Base-by-base conservation (phyloP, 108 stramenopile genomes). In the Cyclotella kingstonii region DNA sequence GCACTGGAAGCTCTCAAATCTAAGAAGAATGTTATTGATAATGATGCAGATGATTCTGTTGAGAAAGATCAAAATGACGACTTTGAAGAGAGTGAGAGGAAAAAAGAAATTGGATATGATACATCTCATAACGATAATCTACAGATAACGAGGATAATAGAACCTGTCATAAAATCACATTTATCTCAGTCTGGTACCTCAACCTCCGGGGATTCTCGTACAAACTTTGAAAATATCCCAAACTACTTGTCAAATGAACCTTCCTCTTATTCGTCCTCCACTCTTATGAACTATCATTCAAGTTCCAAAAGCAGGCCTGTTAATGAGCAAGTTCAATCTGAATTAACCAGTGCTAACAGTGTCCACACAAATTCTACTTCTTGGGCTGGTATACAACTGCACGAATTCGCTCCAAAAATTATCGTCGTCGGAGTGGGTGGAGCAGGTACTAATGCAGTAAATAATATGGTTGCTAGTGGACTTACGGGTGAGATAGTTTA, bases 381-480 rank as follows among this genome's bases (percentile, higher is more conserved):
- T 23, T 49, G 60, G 60, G 60, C 60, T 28, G 48, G 49, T 15
- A 62, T 62, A 48, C 63, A 70, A 6, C 47, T 80, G 19, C 72
- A 80, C 41, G 68, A 80, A 55, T 80, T 80, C 58, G 78, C 73
- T n/a, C 80, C 80, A 4, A 62, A 63, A 36, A 82, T 82, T 41
- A 50, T 70, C 4, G 78, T 82, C 0, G 68, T 75, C 8, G 77
- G 81, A 34, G 79, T 84, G 4, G 82, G 79, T 31, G 82, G 82
- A 40, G 82, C 74, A 4, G 84, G 81, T 26, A 71, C 73, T 4
- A 83, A 86, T 60, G 84, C 84, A 15, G 60, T 86, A 11, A 82
- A 86, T 54, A 76, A 82, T 43, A 84, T 85, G 84, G 76, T 85
- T 15, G 72, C 80, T 11, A 80, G 79, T 30, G 64, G 63, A 4